These are phyloP conservation scores for Hygrophorus pudorinus DNA, from an alignment of 768 basidiomycete species.

Conservation along the genomic window DNA sequence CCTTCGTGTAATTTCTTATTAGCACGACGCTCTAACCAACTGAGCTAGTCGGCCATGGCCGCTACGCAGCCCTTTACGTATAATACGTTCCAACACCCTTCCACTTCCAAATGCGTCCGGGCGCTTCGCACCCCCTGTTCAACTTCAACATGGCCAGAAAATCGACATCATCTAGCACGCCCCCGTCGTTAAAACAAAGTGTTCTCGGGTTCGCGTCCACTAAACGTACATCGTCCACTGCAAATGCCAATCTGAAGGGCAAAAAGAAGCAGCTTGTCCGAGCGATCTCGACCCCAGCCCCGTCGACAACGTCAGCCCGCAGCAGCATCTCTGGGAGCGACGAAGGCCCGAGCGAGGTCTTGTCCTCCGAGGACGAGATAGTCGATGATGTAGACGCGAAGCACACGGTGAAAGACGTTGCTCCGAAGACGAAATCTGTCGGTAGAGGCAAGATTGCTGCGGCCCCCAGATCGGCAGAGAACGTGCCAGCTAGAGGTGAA, in stretches of 20 bases:
- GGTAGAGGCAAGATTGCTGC: not conserved
- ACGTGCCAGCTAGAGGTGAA: constrained; percentile 8
- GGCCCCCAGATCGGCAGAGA: constrained; percentile 11
- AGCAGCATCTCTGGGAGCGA: not conserved
- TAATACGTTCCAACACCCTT: too few relatives aligned
- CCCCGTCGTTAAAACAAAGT: constrained; percentile 30
- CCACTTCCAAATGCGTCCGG: too few relatives aligned
- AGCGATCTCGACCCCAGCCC: constrained; percentile 5
- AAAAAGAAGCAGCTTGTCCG: constrained; percentile 14
- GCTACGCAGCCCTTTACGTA: too few relatives aligned
- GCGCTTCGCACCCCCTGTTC: too few relatives aligned
- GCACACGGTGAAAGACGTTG: not conserved
- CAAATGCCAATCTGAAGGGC: constrained; percentile 2
- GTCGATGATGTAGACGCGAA: not conserved
- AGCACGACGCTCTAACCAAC: constrained; percentile 91
- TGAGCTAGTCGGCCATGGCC: constrained; percentile 73
- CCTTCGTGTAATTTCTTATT: constrained; percentile 36
- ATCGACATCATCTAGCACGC: constrained; percentile 2
- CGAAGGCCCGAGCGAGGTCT: not conserved
- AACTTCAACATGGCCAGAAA: constrained; percentile 6
- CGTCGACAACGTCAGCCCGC: constrained; percentile 8
- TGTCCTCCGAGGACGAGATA: not conserved
- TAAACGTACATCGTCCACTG: constrained; percentile 33
- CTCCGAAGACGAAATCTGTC: not conserved
- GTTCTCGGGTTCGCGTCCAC: constrained; percentile 34